Conservation (phyloP, 1,284 basidiomycete genomes). For the Ceratobasidium sp. region DNA sequence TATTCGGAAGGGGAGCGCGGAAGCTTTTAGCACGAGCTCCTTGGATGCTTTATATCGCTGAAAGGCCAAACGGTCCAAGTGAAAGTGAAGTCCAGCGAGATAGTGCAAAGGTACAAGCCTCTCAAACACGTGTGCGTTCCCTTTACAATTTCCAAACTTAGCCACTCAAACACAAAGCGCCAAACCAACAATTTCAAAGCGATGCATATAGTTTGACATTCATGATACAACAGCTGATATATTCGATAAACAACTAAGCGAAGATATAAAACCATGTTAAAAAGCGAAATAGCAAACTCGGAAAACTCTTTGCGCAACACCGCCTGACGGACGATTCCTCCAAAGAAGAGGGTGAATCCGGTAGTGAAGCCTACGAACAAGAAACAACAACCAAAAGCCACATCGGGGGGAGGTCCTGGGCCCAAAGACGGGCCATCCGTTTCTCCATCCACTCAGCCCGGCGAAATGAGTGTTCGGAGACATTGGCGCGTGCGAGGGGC, state of each 20-base stretch:
- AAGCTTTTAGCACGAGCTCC: too few relatives aligned
- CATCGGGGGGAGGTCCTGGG: not conserved
- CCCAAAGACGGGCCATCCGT: constrained; percentile 15
- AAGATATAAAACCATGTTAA: not conserved
- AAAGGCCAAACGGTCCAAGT: too few relatives aligned
- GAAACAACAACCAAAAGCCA: not conserved
- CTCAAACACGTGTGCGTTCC: too few relatives aligned
- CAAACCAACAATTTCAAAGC: too few relatives aligned
- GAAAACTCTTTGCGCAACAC: not conserved
- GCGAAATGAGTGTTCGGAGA: constrained; percentile 11
- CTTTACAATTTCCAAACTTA: too few relatives aligned
- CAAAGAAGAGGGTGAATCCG: not conserved
- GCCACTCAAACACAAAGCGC: too few relatives aligned
- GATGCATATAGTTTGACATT: constrained; percentile 2
- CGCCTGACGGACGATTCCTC: not conserved
- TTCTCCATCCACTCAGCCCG: constrained; percentile 11
- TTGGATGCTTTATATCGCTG: too few relatives aligned
- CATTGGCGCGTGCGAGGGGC: constrained; percentile 5
- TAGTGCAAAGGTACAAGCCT: too few relatives aligned
- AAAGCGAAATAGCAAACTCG: not conserved
- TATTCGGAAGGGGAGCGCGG: too few relatives aligned
- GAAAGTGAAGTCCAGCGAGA: too few relatives aligned
- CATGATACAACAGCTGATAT: too few relatives aligned
- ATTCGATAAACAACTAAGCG: not conserved
- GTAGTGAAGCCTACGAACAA: constrained; percentile 2